phyloP scores from a whole-genome alignment of 2,329 filamentous ascomycete genomes.

The Neocucurbitaria cava region DNA sequence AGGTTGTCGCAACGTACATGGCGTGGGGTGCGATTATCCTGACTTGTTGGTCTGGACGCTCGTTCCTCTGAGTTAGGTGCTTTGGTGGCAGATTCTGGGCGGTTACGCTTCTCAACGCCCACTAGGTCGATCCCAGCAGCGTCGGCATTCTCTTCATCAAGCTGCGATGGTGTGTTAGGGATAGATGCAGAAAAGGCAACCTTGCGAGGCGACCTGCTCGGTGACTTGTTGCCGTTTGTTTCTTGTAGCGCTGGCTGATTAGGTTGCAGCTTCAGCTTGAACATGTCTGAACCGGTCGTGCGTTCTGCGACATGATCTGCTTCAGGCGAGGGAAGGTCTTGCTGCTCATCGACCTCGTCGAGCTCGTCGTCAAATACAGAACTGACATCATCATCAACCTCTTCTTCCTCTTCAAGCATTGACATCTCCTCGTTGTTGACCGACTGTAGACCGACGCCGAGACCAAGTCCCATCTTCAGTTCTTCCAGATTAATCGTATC shows the following conservation, averaged over 20 bases:
- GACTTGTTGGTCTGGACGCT: constrained; percentile 22
- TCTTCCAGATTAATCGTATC: constrained; percentile 70
- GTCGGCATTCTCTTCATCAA: constrained; percentile 43
- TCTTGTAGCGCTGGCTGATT: constrained; percentile 43
- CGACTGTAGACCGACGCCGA: constrained; percentile 59
- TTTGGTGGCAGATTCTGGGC: constrained; percentile 24
- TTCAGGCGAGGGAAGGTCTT: constrained; percentile 35
- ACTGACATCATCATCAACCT: constrained; percentile 26
- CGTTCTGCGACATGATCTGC: constrained; percentile 24
- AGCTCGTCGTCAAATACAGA: constrained; percentile 41
- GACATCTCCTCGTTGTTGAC: constrained; percentile 40
- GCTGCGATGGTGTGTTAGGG: constrained; percentile 40
- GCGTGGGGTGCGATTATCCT: constrained; percentile 40
- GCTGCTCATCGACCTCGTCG: constrained; percentile 25
- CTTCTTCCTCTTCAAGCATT: constrained; percentile 32
- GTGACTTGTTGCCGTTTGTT: constrained; percentile 45
- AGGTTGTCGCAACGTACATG: constrained; percentile 47
- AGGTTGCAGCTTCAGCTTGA: constrained; percentile 43
- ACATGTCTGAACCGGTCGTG: constrained; percentile 35
- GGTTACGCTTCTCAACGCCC: constrained; percentile 22
- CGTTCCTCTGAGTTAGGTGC: constrained; percentile 26
- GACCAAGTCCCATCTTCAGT: constrained; percentile 66
- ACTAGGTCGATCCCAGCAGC: constrained; percentile 38
- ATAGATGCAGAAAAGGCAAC: constrained; percentile 48
- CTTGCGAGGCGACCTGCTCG: constrained; percentile 47